Base-by-base conservation (phyloP, 768 basidiomycete genomes). In the Suillus sp. region DNA sequence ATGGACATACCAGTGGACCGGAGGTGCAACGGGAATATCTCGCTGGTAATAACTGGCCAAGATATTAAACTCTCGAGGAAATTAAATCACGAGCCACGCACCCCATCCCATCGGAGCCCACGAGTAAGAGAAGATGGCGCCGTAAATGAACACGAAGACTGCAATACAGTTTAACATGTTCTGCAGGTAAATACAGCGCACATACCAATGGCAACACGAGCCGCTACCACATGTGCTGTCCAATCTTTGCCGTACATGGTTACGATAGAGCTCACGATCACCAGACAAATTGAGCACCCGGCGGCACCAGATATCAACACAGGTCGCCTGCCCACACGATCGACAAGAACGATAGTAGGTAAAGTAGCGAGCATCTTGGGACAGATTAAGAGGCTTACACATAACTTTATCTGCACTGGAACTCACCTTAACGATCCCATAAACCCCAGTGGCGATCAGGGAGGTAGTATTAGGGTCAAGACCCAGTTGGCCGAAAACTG, bases 21-120 rank as follows among this genome's bases (percentile, higher is more conserved):
- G 16, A 79, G 72, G 50, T 79, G 77, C 42, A 80, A 63, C n/a
- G 79, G 79, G 51, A 80, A 80, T 38, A 80, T 70, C 64, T 80
- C 79, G 34, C 74, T 75, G 14, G 79, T 78, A 53, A 80, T 71
- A 13, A 80, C 76, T 73, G 66, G 14, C 5, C n/a, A 64, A 64
- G 59, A 10, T 43, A 51, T 18, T 40, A 55, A 30, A 57, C 50
- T 35, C 67, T 69, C 50, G 63, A 57, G 40, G 25, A 10, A 40
- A 3, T 18, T 18, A 9, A 40, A 64, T 25, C 22, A 4, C 14
- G 58, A 32, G 22, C 38, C 55, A 27, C 65, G 9, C 64, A 73
- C 69, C 67, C 67, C 70, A 73, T 37, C 74, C 74, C 59, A 71
- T 75, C 63, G 68, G 68, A 51, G 65, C 76, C 77, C 67, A 75